Conservation (phyloP, 2,329 filamentous ascomycete genomes). For the Apiospora hydei region DNA sequence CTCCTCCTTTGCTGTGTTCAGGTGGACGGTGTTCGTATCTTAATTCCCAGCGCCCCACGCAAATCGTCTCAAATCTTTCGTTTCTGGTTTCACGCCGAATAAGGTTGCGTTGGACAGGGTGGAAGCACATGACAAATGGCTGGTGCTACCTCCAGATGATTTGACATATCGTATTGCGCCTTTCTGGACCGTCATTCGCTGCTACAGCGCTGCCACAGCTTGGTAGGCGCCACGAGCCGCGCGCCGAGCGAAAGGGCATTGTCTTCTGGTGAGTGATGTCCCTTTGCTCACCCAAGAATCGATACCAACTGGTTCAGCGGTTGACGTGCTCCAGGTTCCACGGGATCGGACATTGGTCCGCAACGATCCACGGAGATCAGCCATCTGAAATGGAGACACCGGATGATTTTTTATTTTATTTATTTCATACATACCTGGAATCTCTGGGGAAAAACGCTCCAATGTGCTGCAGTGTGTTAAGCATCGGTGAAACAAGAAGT, state of each 20-base stretch:
- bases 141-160: background rate
- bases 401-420: background rate
- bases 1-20: background rate
- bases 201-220: background rate
- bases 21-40: background rate
- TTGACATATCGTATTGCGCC: slow-evolving; percentile 4
- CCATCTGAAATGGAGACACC: slow-evolving; percentile 13
- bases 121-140: slow-evolving; percentile 22
- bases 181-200: background rate
- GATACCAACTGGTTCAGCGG: background rate
- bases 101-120: slow-evolving; percentile 17
- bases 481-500: slow-evolving; percentile 4
- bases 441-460: slow-evolving; percentile 4
- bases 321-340: background rate
- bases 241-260: background rate
- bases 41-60: background rate
- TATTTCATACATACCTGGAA: background rate
- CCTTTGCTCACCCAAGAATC: background rate
- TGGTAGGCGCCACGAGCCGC: background rate
- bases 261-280: background rate
- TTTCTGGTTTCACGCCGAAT: slow-evolving; percentile 28
- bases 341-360: background rate
- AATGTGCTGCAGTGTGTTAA: background rate
- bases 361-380: background rate
- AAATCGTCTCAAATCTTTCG: slow-evolving; percentile 22